Percentiles rank a stretch among this genome's conserved stretches.
These are phyloP conservation scores for Truncatella angustata DNA, from an alignment of 2,329 filamentous ascomycete species.

Conservation along the genomic window DNA sequence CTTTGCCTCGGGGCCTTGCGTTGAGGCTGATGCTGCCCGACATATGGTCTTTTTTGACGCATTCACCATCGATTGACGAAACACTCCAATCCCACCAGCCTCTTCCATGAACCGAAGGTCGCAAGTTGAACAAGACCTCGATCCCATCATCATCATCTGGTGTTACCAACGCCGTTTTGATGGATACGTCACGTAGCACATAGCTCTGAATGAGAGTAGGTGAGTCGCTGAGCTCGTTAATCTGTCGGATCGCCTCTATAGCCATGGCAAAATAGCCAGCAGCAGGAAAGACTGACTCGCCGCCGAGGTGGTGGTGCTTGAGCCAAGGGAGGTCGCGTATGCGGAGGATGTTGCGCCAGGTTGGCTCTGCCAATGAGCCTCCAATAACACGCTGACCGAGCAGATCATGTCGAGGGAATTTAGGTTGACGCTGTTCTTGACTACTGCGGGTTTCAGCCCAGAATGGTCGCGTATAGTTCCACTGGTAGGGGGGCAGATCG, in stretches of 20 bases:
- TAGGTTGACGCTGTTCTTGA: slow-evolving; percentile 1
- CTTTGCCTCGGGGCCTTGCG: slow-evolving; percentile 9
- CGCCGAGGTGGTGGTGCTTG: slow-evolving; percentile 13
- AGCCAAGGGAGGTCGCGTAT: slow-evolving; percentile 12
- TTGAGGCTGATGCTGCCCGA: slow-evolving; percentile 24
- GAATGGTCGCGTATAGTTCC: slow-evolving; percentile 12
- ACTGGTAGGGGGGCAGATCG: slow-evolving; percentile 15
- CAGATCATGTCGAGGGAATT: slow-evolving; percentile 6
- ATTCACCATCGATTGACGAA: slow-evolving; percentile 19
- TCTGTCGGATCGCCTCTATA: slow-evolving; percentile 12
- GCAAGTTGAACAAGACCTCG: slow-evolving; percentile 25
- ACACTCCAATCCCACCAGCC: slow-evolving; percentile 30
- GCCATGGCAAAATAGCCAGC: slow-evolving; percentile 16
- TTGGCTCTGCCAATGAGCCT: background rate
- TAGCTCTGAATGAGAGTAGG: slow-evolving; percentile 16
- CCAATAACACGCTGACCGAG: slow-evolving; percentile 8
- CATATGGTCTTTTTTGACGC: slow-evolving; percentile 23
- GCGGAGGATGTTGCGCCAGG: slow-evolving; percentile 7
- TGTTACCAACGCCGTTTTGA: slow-evolving; percentile 27
- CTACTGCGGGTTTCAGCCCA: background rate
- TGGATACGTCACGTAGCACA: slow-evolving; percentile 26
- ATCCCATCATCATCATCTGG: slow-evolving; percentile 28
- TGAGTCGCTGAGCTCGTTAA: slow-evolving; percentile 10
- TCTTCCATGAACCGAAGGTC: slow-evolving; percentile 13
- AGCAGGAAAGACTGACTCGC: slow-evolving; percentile 16